Conservation (phyloP, 2,329 filamentous ascomycete species). For the Fusarium brachygibbosum region DNA sequence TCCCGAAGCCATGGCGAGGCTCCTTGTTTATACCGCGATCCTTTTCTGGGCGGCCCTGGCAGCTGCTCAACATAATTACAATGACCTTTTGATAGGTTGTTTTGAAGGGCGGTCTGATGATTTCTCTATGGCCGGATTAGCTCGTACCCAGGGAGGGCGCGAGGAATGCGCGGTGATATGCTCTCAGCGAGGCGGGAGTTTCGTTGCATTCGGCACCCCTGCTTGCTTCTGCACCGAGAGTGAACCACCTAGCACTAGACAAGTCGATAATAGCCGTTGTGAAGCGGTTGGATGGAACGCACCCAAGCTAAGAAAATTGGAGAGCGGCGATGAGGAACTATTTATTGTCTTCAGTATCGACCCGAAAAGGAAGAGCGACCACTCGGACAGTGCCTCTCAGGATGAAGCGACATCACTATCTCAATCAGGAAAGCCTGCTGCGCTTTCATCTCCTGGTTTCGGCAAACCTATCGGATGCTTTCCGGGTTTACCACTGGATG, state of each 20-base stretch:
- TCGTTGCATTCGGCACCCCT: not conserved
- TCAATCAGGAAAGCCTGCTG: not conserved
- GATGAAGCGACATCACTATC: not conserved
- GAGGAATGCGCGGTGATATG: not conserved
- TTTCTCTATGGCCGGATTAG: not conserved
- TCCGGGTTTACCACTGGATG: not conserved
- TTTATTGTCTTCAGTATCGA: not conserved
- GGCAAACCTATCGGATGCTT: not conserved
- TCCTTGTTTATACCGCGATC: slow-evolving; percentile 1
- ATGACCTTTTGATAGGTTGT: slow-evolving; percentile 4
- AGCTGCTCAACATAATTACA: slow-evolving; percentile 10
- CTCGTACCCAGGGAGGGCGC: not conserved
- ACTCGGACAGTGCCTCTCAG: not conserved
- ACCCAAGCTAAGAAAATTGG: not conserved
- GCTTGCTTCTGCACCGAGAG: not conserved
- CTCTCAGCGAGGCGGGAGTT: no score
- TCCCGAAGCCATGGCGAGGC: slow-evolving; percentile 7
- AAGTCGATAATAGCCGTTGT: not conserved
- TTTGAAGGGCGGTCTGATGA: not conserved
- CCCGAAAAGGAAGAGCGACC: not conserved
- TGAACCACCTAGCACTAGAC: not conserved
- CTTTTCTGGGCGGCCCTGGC: slow-evolving; percentile 19
- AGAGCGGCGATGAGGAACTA: not conserved
- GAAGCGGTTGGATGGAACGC: not conserved
- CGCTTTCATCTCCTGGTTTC: not conserved